phyloP scores from a whole-genome alignment of 1,139 yeast genomes.

The Sugiyamaella pinicola region DNA sequence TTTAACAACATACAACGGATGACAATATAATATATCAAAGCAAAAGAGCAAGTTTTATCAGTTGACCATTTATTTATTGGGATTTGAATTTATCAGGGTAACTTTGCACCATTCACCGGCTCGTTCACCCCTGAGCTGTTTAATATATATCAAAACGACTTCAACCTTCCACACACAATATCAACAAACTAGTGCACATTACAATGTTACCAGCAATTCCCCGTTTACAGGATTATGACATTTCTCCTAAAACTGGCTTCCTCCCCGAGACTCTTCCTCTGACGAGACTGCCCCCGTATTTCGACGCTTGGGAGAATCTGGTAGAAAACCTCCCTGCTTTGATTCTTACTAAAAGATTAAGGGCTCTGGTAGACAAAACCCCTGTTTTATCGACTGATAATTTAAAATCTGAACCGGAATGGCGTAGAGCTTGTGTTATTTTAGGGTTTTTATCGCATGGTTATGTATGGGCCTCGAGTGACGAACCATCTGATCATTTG shows the following conservation, averaged over 20 bases:
- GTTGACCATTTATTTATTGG: too few relatives aligned
- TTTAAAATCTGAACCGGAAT: constrained; percentile 52
- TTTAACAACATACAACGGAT: too few relatives aligned
- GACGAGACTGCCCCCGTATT: constrained; percentile 62
- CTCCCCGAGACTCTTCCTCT: constrained; percentile 72
- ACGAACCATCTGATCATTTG: constrained; percentile 59
- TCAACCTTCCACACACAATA: too few relatives aligned
- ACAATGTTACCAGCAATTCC: constrained; percentile 45
- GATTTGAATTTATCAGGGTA: too few relatives aligned
- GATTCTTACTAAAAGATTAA: constrained; percentile 62
- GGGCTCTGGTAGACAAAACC: constrained; percentile 60
- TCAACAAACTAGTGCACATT: too few relatives aligned
- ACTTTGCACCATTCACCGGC: too few relatives aligned
- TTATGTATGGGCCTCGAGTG: constrained; percentile 75
- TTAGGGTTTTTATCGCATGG: constrained; percentile 83
- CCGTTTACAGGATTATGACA: constrained; percentile 61
- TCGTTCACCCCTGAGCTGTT: too few relatives aligned
- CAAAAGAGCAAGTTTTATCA: too few relatives aligned
- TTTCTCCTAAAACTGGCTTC: constrained; percentile 73
- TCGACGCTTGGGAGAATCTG: constrained; percentile 75
- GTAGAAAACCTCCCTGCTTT: constrained; percentile 71
- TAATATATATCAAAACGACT: too few relatives aligned
- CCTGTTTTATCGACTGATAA: constrained; percentile 54
- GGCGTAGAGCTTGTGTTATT: constrained; percentile 77
- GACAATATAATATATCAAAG: too few relatives aligned